Base-by-base conservation (phyloP, 345 rosid species). In the Pugionium dolabratum region DNA sequence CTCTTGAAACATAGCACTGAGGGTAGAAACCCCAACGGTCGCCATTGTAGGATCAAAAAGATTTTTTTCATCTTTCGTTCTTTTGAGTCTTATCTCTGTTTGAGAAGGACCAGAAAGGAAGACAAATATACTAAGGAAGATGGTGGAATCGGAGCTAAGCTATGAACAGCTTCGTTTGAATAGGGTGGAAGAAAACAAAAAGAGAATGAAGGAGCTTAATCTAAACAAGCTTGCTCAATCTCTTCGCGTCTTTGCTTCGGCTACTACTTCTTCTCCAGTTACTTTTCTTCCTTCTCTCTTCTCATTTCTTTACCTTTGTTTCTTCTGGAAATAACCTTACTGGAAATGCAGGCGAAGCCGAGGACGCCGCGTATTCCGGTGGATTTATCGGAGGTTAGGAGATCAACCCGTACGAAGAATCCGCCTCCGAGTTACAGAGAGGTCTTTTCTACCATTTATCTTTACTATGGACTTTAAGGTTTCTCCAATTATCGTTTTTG, bases 121-220 rank as follows among this genome's bases (percentile, higher is more conserved):
- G 18, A 18, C 18, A 18, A 18, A 18, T 18, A 18, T 18, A 18
- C 18, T 18, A 18, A 10, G 3, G 42, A 36, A 64, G 64, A 33
- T 82, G 86, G 87, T 51, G 75, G 79, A 70, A 56, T 59, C 84
- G 4, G 75, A 86, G 72, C 50, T 51, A 9, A 68, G 47, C 35
- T 90, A 90, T 62, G 97, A 90, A 55, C 83, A 84, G 75, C 63
- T 79, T 55, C 83, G 96, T 37, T 72, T 68, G 48, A 73, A 78
- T 31, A 91, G 94, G 47, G 29, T 91, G 73, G 94, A 88, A 59
- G 96, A 88, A 83, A 88, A 88, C 82, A 83, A 79, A 72, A 86
- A 84, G 78, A 82, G 88, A 37, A 77, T 86, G 89, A 82, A 79
- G 41, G 91, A 86, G 74, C 90, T 91, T 46, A 81, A 83, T 62